Evolutionary conservation across 106 monocot genomes (phyloP).

Genomic region (Platanthera guangdongensis): DNA sequence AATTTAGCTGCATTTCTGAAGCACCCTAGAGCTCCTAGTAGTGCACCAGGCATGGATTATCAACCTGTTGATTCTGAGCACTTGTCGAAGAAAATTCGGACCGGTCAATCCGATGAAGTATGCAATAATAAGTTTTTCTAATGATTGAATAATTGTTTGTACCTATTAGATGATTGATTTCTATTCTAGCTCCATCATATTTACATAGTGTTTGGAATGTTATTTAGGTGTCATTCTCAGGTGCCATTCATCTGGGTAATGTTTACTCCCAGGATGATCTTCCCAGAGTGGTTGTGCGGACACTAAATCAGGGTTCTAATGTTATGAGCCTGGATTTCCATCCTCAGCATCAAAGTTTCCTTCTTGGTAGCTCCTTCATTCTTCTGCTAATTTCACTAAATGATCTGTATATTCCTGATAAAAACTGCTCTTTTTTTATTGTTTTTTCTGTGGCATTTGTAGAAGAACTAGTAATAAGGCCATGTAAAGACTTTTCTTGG

Average conservation of each 20-base stretch:
- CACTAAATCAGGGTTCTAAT: conserved; percentile 83
- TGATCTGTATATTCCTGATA: not conserved
- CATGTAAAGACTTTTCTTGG: too few relatives aligned
- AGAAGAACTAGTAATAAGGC: too few relatives aligned
- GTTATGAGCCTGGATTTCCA: conserved; percentile 99
- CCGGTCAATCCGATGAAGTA: conserved; percentile 93
- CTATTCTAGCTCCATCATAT: not conserved
- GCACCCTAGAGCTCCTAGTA: conserved; percentile 74
- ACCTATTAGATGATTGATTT: not conserved
- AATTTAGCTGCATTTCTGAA: conserved; percentile 78
- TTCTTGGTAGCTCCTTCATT: conserved; percentile 51
- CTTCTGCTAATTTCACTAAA: not conserved
- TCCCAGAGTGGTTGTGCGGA: conserved; percentile 72
- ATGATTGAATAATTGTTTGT: not conserved
- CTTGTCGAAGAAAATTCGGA: conserved; percentile 86
- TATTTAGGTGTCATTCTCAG: conserved; percentile 75
- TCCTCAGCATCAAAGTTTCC: conserved; percentile 82
- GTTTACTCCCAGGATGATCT: conserved; percentile 87
- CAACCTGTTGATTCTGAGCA: conserved; percentile 91
- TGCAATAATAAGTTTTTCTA: not conserved
- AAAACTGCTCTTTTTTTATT: not conserved
- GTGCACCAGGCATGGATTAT: conserved; percentile 79
- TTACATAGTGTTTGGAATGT: conserved; percentile 1
- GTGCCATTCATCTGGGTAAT: conserved; percentile 49
- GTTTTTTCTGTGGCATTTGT: not conserved